phyloP scores from a whole-genome alignment of 2,329 filamentous ascomycete genomes.

The Ceratocystis albifundus region DNA sequence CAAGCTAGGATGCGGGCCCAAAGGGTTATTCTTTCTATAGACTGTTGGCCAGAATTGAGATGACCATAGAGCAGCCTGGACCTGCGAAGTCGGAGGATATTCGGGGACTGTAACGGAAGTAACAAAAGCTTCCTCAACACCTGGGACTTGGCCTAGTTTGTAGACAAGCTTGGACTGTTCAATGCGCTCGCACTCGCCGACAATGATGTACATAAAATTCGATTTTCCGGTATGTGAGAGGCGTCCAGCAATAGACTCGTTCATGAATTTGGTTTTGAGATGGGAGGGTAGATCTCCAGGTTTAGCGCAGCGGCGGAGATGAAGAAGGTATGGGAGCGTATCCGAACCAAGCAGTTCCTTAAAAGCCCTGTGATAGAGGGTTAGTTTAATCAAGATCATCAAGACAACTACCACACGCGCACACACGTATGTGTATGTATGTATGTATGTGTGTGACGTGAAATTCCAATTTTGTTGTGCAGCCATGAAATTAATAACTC shows the following conservation, averaged over 20 bases:
- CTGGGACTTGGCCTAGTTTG: constrained; percentile 25
- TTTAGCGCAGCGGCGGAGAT: constrained; percentile 68
- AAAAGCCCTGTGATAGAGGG: constrained; percentile 18
- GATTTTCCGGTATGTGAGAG: constrained; percentile 50
- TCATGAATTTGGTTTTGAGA: constrained; percentile 51
- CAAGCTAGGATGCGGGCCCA: constrained; percentile 69
- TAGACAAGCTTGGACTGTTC: constrained; percentile 36
- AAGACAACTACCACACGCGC: no score
- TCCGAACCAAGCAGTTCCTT: constrained; percentile 33
- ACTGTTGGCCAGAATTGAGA: constrained; percentile 71
- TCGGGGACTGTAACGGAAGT: constrained; percentile 57
- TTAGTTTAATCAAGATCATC: no score
- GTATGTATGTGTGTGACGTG: no score
- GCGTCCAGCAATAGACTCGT: constrained; percentile 42
- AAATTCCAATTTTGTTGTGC: no score
- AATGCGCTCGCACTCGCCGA: constrained; percentile 34
- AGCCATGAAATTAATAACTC: constrained; percentile 1
- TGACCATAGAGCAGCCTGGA: constrained; percentile 64
- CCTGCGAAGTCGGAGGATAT: constrained; percentile 60
- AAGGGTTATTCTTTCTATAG: constrained; percentile 78
- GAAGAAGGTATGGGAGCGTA: constrained; percentile 52
- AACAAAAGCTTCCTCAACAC: constrained; percentile 45
- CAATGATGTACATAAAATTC: constrained; percentile 48
- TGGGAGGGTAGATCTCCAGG: constrained; percentile 54
- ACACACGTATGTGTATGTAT: no score